These are phyloP conservation scores for Globisporangium emineosum DNA, from an alignment of 352 stramenopile genomes.

Conservation along the genomic window DNA sequence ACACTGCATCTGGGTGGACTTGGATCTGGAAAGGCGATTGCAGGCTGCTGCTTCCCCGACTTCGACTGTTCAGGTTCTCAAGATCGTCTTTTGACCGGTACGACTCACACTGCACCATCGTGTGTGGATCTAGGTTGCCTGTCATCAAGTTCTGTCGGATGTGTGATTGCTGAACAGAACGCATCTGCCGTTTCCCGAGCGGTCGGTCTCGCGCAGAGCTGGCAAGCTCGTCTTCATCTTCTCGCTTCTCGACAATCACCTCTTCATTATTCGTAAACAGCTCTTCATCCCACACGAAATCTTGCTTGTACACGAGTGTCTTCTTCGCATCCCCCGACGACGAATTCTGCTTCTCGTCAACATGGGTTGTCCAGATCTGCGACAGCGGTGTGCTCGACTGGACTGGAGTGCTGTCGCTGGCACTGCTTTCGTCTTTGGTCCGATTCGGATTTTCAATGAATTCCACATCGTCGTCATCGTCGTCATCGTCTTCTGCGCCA, in stretches of 20 bases:
- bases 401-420: background rate
- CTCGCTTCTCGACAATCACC: background rate
- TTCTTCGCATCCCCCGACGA: conserved; percentile 10
- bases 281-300: conserved; percentile 67
- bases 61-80: conserved; percentile 40
- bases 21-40: conserved; percentile 84
- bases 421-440: background rate
- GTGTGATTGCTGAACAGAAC: conserved; percentile 75
- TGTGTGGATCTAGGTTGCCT: conserved; percentile 77
- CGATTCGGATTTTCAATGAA: conserved; percentile 11
- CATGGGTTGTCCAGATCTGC: conserved; percentile 50
- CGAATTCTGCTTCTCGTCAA: conserved; percentile 13
- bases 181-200: conserved; percentile 49
- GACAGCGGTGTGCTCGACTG: conserved; percentile 33
- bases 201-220: conserved; percentile 21
- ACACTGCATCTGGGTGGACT: conserved; percentile 88
- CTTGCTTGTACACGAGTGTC: conserved; percentile 51
- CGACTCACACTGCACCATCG: conserved; percentile 81
- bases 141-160: conserved; percentile 75
- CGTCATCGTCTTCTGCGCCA: conserved; percentile 8
- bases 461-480: conserved; percentile 20
- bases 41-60: conserved; percentile 35
- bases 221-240: conserved; percentile 10
- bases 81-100: conserved; percentile 42
- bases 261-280: conserved; percentile 48